Evolutionary conservation across 768 basidiomycete genomes (phyloP), one percentile per base, ranked within the genome.

Genomic region (Hydnomerulius pinastri): DNA sequence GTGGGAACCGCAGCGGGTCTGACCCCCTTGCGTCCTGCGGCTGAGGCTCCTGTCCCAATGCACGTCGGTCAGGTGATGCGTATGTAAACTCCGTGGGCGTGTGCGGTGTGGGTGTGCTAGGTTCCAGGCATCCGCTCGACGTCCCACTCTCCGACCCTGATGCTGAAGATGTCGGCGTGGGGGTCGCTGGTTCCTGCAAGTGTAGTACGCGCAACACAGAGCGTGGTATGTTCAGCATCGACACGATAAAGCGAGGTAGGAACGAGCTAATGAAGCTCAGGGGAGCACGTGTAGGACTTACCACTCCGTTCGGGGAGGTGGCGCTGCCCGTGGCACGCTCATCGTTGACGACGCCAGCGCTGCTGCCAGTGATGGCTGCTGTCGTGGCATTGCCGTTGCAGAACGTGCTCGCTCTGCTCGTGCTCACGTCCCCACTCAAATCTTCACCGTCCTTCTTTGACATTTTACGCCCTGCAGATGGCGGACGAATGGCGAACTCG

Each of bases 401-500:
- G 4, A 28, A 28, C 12, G 51, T 21, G 21, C 33, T 18, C 27
- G 7, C 50, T 28, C 36, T 37, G 48, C 11, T 23, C 12, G 23
- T 21, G 20, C 24, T 21, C 24, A 2, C 5, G 51, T 45, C 43
- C 17, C 9, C 0, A 0, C n/a, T 13, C 21, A 28, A 11, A 33
- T 62, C 55, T 33, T 37, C 50, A 55, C 58, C 25, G 61, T 62
- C 43, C 57, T 60, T 55, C 54, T 53, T 56, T 49, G 61, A 51
- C 67, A 52, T 58, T 39, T 55, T 68, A 1, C 51, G 48, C 10
- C 47, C 65, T 45, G 64, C 48, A 5, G 73, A 71, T 4, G 74
- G 67, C 0, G 74, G 74, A 51, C 74, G 76, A 32, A 78, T 59
- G 11, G 84, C 85, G 60, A 85, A 87, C 60, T 89, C 86, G 73